phyloP scores from a whole-genome alignment of 495 filamentous ascomycete genomes.

The Lichina pygmaea region DNA sequence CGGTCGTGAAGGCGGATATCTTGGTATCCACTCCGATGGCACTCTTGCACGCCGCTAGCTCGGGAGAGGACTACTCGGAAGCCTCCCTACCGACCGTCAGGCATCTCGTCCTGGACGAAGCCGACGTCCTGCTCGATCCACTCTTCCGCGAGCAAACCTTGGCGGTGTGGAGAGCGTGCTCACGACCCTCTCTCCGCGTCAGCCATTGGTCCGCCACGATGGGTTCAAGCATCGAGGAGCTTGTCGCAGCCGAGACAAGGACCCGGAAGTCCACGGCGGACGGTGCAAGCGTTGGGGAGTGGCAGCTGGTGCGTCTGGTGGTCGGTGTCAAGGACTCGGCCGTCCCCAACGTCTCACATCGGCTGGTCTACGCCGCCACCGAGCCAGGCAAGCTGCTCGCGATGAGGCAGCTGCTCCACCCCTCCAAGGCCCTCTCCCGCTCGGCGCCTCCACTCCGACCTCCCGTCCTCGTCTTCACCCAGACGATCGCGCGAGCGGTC shows the following conservation, averaged over 20 bases:
- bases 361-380: slow-evolving; percentile 69
- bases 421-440: slow-evolving; percentile 20
- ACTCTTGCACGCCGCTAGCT: slow-evolving; percentile 46
- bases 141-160: slow-evolving; percentile 79
- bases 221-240: slow-evolving; percentile 67
- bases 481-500: slow-evolving; percentile 37
- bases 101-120: slow-evolving; percentile 69
- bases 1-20: slow-evolving; percentile 42
- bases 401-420: slow-evolving; percentile 74
- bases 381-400: slow-evolving; percentile 85
- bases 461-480: slow-evolving; percentile 19
- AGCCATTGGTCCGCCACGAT: slow-evolving; percentile 93
- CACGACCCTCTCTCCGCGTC: slow-evolving; percentile 33
- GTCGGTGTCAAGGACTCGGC: slow-evolving; percentile 89
- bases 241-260: slow-evolving; percentile 18
- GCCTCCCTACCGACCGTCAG: slow-evolving; percentile 32
- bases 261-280: slow-evolving; percentile 28
- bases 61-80: slow-evolving; percentile 14
- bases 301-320: slow-evolving; percentile 51
- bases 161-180: slow-evolving; percentile 57
- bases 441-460: slow-evolving; percentile 36
- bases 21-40: slow-evolving; percentile 68
- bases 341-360: slow-evolving; percentile 71
- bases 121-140: slow-evolving; percentile 77
- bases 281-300: slow-evolving; percentile 6